phyloP scores from a whole-genome alignment of 1,284 basidiomycete species.

The Trametes polyzona region DNA sequence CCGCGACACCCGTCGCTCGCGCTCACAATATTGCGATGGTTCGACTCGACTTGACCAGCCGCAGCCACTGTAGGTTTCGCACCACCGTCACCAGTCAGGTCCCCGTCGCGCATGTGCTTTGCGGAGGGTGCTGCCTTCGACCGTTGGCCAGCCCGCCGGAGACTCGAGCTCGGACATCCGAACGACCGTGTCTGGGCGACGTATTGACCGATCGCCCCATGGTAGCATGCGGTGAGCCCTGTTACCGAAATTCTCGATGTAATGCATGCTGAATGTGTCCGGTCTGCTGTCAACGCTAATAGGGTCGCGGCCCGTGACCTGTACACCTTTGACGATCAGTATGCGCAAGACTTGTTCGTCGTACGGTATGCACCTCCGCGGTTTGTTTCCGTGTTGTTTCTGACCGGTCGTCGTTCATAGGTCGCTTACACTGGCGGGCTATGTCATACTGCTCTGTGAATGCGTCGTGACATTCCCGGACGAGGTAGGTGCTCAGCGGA shows the following conservation, averaged over 20 bases:
- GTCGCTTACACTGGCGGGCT: conserved; percentile 14
- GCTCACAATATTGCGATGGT: no score
- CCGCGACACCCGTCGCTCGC: neutral
- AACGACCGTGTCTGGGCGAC: neutral
- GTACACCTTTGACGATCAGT: conserved; percentile 17
- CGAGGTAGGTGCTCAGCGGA: conserved; percentile 15
- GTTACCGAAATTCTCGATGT: neutral
- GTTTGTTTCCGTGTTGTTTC: neutral
- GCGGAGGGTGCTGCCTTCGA: no score
- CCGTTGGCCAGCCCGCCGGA: neutral
- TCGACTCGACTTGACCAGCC: neutral
- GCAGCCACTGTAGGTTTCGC: no score
- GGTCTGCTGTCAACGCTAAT: no score
- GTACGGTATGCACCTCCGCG: conserved; percentile 9
- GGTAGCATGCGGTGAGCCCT: neutral
- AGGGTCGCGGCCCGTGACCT: conserved; percentile 11
- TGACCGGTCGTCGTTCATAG: neutral
- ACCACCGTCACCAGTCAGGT: neutral
- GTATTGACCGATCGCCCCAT: neutral
- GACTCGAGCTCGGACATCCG: neutral
- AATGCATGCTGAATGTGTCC: no score
- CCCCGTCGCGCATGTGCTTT: neutral
- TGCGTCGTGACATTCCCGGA: conserved; percentile 16
- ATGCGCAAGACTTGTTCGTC: conserved; percentile 12
- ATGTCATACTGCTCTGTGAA: conserved; percentile 21